Evolutionary conservation across 208 protist species (phyloP), one percentile per base, ranked within the genome.

Genomic region (Crithidia expoeki): DNA sequence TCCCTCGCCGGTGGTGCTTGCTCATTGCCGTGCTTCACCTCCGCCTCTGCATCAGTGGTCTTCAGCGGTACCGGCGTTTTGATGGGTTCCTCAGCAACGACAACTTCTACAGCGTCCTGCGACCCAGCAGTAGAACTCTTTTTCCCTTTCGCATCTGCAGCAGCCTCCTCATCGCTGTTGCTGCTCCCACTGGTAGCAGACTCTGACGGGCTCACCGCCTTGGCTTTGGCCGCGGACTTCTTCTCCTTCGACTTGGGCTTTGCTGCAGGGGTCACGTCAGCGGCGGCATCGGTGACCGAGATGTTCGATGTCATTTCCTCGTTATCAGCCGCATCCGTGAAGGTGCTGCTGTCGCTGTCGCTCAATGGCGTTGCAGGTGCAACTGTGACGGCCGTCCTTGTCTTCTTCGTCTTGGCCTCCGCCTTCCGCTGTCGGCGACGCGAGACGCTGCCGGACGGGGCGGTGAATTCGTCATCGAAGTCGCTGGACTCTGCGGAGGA

Each of bases 401-500:
- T 4, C n/a, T 57, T 66, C 40, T 70, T 62, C 4, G 56, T 28
- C 32, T 68, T 73, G 17, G n/a, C 34, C 38, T 32, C 16, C n/a
- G 38, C 42, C 17, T 21, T 67, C n/a, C 46, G 57, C 67, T 69
- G 65, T 19, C 61, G 58, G 49, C 38, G 61, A 4, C 62, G 71
- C 1, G 71, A 64, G 40, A 30, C 57, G 38, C 74, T 57, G n/a
- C 67, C 30, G 17, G 67, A 73, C 40, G 60, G 59, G 0, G 55
- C 49, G 10, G 66, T 68, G 60, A 79, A 79, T 17, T 63, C 74
- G 56, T 72, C 73, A 17, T 68, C 59, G 19, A 16, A 19, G 36
- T 74, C 53, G n/a, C 27, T 55, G 30, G 42, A 52, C 28, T 63
- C 53, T 1, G 34, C 17, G 19, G 44, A 53, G 23, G 12, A 27